Percentiles rank a stretch among this genome's conserved stretches.
Evolutionary conservation across 176 grass and related monocot genomes (phyloP).

Genomic region (Avena atlantica): DNA sequence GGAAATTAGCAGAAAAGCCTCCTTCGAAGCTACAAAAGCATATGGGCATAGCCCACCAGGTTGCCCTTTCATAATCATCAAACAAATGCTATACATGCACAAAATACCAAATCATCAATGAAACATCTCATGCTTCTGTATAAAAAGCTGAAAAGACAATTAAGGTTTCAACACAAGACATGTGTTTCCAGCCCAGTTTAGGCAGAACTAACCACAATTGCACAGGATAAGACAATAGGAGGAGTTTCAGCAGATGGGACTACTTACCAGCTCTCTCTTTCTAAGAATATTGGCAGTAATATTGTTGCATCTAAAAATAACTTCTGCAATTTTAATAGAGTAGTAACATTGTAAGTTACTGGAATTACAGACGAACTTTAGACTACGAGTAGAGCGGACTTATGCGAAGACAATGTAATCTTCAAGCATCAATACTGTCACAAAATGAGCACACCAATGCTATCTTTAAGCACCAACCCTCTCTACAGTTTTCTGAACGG

Average conservation of each 20-base stretch:
- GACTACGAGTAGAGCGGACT: neutral
- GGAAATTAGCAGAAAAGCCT: neutral
- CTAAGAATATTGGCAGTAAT: neutral
- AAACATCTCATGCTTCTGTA: neutral
- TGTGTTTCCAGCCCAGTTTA: neutral
- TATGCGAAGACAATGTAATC: neutral
- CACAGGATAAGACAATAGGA: neutral
- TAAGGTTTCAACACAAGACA: neutral
- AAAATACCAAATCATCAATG: neutral
- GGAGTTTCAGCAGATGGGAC: neutral
- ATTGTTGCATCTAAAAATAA: neutral
- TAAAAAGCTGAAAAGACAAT: neutral
- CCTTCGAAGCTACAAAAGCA: neutral
- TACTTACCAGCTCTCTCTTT: neutral
- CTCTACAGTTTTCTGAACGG: neutral
- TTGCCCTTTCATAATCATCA: neutral
- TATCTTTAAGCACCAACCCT: neutral
- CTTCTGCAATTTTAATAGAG: neutral
- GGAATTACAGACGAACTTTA: neutral
- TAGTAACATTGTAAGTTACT: neutral
- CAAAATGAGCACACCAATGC: neutral
- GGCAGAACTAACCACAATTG: neutral
- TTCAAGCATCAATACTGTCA: neutral
- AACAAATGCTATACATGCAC: neutral
- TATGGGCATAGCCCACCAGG: neutral